Evolutionary conservation across 306 rosid species (phyloP).

Genomic region (Malus orientalis): DNA sequence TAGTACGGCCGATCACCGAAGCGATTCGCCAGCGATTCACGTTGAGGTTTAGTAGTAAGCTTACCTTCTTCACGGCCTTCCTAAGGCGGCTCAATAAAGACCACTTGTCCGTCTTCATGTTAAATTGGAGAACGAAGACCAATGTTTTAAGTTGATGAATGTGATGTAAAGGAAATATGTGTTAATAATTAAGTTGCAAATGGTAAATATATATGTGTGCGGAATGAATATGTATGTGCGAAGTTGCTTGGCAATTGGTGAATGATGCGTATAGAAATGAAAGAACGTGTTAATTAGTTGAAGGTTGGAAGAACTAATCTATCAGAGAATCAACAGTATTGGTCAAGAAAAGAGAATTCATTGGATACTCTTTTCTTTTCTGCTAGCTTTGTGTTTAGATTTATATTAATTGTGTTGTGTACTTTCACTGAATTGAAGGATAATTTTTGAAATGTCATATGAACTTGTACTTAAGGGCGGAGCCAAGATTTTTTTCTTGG

Average conservation of each 20-base stretch:
- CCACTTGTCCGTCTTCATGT: conserved; percentile 23
- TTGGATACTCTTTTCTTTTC: background rate
- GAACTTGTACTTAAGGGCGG: no score
- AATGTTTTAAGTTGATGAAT: background rate
- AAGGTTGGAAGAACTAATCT: background rate
- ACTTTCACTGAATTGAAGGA: background rate
- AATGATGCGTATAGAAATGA: conserved; percentile 17
- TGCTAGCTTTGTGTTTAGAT: background rate
- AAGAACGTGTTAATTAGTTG: conserved; percentile 7
- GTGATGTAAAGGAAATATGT: background rate
- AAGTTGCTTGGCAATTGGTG: conserved; percentile 4
- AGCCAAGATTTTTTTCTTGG: no score
- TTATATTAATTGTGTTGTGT: background rate
- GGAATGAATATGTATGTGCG: no score
- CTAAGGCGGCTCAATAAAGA: conserved; percentile 37
- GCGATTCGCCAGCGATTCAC: conserved; percentile 44
- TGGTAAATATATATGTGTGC: background rate
- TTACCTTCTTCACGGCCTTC: conserved; percentile 53
- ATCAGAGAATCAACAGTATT: background rate
- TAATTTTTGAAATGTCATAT: no score
- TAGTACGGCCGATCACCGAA: conserved; percentile 27
- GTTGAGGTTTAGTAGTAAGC: conserved; percentile 37
- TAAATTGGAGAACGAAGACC: background rate
- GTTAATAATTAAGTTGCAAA: background rate
- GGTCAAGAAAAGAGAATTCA: background rate